A percentile compares a stretch with the other conserved stretches of the same genome.
Evolutionary conservation across 495 filamentous ascomycete genomes (phyloP).

Genomic region (Talaromyces proteolyticus): DNA sequence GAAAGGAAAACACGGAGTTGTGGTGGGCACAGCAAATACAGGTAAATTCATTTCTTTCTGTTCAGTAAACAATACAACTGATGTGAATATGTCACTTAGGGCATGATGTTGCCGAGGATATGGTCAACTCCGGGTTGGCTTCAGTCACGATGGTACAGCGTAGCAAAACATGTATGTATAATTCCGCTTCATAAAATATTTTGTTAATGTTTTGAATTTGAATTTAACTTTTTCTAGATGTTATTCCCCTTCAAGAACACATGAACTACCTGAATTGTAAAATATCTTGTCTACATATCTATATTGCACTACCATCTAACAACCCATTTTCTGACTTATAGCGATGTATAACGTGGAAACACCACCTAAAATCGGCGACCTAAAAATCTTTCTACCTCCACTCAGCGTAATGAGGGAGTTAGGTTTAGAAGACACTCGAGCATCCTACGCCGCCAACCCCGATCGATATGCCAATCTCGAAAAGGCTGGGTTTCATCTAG

Average conservation of each 20-base stretch:
- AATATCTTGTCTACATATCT: background rate
- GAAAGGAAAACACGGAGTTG: conserved; percentile 28
- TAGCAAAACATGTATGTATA: conserved; percentile 16
- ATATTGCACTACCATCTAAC: background rate
- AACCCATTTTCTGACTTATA: conserved; percentile 5
- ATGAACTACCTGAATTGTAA: background rate
- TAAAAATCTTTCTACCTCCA: conserved; percentile 15
- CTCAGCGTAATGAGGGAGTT: conserved; percentile 13
- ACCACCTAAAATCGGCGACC: conserved; percentile 21
- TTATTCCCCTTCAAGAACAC: conserved; percentile 22
- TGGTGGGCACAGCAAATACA: conserved; percentile 38
- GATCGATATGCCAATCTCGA: conserved; percentile 22
- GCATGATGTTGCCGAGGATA: conserved; percentile 39
- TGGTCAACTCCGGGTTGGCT: conserved; percentile 25
- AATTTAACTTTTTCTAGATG: conserved; percentile 7
- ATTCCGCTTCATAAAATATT: background rate
- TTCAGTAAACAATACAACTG: background rate
- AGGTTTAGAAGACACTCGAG: background rate
- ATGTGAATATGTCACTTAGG: conserved; percentile 7
- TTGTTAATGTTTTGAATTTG: background rate
- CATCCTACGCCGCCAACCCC: conserved; percentile 5
- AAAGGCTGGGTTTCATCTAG: conserved; percentile 22
- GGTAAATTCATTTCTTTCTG: conserved; percentile 9
- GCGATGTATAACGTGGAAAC: conserved; percentile 21
- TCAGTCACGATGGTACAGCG: conserved; percentile 36